phyloP scores from a whole-genome alignment of 345 rosid genomes.

The Anacardium occidentale region DNA sequence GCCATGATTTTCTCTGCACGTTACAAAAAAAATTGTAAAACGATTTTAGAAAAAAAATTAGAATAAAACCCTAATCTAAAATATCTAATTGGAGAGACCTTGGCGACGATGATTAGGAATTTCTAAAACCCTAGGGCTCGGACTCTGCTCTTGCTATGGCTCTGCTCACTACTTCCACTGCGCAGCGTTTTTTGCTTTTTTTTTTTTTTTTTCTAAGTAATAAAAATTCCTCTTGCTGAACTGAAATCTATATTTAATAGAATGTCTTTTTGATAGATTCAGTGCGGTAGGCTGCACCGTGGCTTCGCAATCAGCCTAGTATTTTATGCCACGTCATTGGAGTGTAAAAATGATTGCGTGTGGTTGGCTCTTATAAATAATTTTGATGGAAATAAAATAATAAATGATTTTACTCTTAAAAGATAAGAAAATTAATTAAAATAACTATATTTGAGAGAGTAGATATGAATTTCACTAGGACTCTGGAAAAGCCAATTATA shows the following conservation, averaged over 20 bases:
- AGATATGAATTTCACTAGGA: too few relatives aligned
- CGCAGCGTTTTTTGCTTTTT: neutral
- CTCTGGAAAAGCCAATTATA: too few relatives aligned
- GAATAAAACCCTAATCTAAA: neutral
- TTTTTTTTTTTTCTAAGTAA: too few relatives aligned
- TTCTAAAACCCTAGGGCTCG: neutral
- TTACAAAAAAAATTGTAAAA: neutral
- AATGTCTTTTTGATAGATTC: neutral
- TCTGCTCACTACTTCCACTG: neutral
- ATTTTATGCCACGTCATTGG: neutral
- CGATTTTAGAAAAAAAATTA: neutral
- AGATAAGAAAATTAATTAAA: too few relatives aligned
- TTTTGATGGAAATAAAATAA: too few relatives aligned
- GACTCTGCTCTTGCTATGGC: neutral
- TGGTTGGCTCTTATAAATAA: too few relatives aligned
- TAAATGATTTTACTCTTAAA: too few relatives aligned
- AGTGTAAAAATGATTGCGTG: too few relatives aligned
- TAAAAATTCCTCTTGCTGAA: neutral
- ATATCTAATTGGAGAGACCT: neutral
- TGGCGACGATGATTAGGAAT: neutral
- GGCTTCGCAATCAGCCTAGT: neutral
- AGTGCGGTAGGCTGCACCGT: neutral
- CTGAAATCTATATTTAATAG: too few relatives aligned
- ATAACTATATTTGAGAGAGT: too few relatives aligned
- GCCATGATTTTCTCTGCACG: slow-evolving; percentile 34